A percentile compares a stretch with the other conserved stretches of the same genome.
These are phyloP conservation scores for Hanseniaspora nectarophila DNA, from an alignment of 805 yeast species.

Conservation along the genomic window DNA sequence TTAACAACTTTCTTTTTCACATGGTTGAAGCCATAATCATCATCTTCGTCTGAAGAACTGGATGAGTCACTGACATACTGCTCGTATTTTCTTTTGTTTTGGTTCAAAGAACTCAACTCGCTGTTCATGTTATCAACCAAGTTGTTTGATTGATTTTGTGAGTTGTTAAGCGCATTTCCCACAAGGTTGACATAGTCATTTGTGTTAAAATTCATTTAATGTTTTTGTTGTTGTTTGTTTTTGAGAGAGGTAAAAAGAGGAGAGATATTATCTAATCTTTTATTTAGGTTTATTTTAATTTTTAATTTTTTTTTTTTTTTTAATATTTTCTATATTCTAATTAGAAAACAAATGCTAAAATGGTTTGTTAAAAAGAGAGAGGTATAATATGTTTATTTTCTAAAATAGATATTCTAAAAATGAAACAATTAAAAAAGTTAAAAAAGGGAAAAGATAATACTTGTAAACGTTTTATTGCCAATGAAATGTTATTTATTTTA, in stretches of 20 bases:
- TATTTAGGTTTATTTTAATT: too few relatives aligned
- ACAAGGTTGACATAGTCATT: background rate
- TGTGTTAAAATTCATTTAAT: background rate
- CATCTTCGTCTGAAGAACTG: conserved; percentile 1
- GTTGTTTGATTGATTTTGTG: background rate
- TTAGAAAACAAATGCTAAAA: too few relatives aligned
- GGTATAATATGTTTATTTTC: too few relatives aligned
- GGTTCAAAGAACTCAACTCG: background rate
- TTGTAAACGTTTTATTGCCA: too few relatives aligned
- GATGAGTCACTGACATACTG: conserved; percentile 3
- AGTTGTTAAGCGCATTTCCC: background rate
- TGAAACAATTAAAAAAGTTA: too few relatives aligned
- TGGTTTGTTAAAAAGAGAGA: too few relatives aligned
- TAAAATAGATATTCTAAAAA: too few relatives aligned
- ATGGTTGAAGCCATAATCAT: conserved; percentile 3
- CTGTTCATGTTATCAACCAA: conserved; percentile 9
- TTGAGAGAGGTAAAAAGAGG: background rate
- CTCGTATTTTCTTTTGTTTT: conserved; percentile 8
- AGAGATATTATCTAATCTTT: too few relatives aligned
- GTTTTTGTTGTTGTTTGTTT: background rate
- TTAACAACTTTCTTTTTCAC: conserved; percentile 7
- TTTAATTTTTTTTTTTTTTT: too few relatives aligned
- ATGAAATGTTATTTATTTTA: too few relatives aligned
- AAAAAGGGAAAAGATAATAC: too few relatives aligned
- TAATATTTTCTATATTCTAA: too few relatives aligned